Percentiles rank a stretch among this genome's conserved stretches.
These are phyloP conservation scores for Phlebiopsis gigantea DNA, from an alignment of 768 basidiomycete genomes.

Conservation along the genomic window DNA sequence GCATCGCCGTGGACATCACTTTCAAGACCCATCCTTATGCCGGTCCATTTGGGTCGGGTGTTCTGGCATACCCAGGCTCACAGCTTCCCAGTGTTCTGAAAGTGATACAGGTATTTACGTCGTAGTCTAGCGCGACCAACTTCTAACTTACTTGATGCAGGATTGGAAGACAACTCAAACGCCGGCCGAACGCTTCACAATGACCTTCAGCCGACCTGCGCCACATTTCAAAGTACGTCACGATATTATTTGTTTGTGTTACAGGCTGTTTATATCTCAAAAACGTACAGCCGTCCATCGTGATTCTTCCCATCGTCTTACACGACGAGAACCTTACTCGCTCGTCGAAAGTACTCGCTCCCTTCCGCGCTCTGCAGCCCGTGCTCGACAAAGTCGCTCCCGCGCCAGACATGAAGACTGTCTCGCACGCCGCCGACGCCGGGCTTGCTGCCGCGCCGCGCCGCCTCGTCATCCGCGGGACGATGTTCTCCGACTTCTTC, in stretches of 20 bases:
- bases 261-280: background rate
- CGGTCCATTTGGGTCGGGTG: constrained; percentile 13
- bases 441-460: constrained; percentile 9
- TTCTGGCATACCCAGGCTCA: constrained; percentile 12
- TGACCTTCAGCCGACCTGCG: constrained; percentile 15
- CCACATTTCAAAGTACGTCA: constrained; percentile 15
- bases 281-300: constrained; percentile 11
- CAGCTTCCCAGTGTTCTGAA: constrained; percentile 11
- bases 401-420: constrained; percentile 10
- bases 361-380: constrained; percentile 14
- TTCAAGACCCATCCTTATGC: constrained; percentile 30
- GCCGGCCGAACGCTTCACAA: constrained; percentile 10
- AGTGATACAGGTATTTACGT: constrained; percentile 5
- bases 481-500: constrained; percentile 13
- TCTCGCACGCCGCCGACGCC: constrained; percentile 17
- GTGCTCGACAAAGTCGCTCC: constrained; percentile 10
- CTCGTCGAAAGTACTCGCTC: constrained; percentile 12
- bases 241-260: background rate
- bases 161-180: background rate
- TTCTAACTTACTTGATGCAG: background rate
- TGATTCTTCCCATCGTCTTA: constrained; percentile 7
- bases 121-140: background rate
- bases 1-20: constrained; percentile 44
- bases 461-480: constrained; percentile 17
- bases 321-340: constrained; percentile 14